Conservation (phyloP, 2,329 filamentous ascomycete genomes). For the Diaporthe sp. region DNA sequence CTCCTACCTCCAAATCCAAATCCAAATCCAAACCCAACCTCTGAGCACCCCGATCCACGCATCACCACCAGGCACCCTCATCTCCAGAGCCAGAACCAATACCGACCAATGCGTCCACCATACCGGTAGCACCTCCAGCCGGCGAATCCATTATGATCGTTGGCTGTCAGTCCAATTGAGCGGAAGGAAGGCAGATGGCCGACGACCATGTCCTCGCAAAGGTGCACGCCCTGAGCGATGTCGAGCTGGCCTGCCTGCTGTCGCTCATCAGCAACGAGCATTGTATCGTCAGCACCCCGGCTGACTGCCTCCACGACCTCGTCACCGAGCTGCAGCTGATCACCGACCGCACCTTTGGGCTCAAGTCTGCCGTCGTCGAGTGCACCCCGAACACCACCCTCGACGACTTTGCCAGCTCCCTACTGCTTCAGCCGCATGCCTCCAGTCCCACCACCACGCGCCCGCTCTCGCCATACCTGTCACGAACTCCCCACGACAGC, state of each 20-base stretch:
- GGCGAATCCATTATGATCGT: constrained; percentile 26
- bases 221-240: constrained; percentile 84
- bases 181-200: constrained; percentile 64
- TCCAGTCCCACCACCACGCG: constrained; percentile 47
- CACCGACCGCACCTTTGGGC: constrained; percentile 77
- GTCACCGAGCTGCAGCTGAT: constrained; percentile 80
- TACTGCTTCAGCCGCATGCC: constrained; percentile 69
- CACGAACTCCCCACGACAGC: constrained; percentile 39
- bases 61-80: constrained; percentile 19
- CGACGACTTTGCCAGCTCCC: constrained; percentile 82
- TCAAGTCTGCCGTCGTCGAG: constrained; percentile 77
- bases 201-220: constrained; percentile 73
- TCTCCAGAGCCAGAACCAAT: not conserved
- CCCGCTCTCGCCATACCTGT: constrained; percentile 41
- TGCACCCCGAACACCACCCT: constrained; percentile 81
- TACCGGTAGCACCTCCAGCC: constrained; percentile 8
- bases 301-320: constrained; percentile 74
- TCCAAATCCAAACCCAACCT: not conserved
- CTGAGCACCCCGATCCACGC: not conserved
- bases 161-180: constrained; percentile 4
- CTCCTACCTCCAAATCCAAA: not conserved
- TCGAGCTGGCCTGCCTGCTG: constrained; percentile 88
- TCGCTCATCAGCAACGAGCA: constrained; percentile 87
- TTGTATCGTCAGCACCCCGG: constrained; percentile 85
- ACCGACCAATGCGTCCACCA: not conserved